phyloP scores from a whole-genome alignment of 257 asterid species.

The Verbena officinalis region DNA sequence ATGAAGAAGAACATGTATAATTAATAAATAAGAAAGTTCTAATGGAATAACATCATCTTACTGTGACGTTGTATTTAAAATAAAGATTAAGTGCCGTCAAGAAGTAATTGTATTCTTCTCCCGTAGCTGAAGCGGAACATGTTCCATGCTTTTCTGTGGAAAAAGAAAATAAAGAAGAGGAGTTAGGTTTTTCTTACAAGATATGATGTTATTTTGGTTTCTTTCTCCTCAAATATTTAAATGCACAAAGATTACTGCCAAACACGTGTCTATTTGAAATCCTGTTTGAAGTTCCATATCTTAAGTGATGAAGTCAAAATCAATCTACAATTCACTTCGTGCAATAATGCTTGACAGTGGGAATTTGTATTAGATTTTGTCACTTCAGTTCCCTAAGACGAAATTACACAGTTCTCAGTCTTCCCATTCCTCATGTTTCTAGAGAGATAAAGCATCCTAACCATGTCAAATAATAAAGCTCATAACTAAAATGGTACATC shows the following conservation, averaged over 20 bases:
- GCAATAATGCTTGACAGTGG: conserved; percentile 9
- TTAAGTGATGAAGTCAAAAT: conserved; percentile 14
- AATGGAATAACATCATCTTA: conserved; percentile 46
- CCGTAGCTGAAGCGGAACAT: conserved; percentile 66
- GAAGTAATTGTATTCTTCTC: conserved; percentile 82
- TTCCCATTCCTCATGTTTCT: neutral
- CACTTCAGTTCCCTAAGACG: conserved; percentile 15
- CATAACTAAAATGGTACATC: neutral
- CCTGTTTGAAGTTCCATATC: conserved; percentile 2
- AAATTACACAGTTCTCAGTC: too few relatives aligned
- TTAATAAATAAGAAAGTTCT: conserved; percentile 5
- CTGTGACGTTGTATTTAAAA: conserved; percentile 85
- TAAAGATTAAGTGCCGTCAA: conserved; percentile 69
- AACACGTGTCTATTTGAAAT: conserved; percentile 4
- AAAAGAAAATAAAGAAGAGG: conserved; percentile 26
- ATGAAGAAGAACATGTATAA: conserved; percentile 15
- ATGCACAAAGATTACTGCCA: conserved; percentile 10
- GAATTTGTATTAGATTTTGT: neutral
- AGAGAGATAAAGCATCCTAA: conserved; percentile 9
- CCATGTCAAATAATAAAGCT: conserved; percentile 12
- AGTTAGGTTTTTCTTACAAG: conserved; percentile 25
- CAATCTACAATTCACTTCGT: conserved; percentile 5
- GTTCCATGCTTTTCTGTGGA: conserved; percentile 94
- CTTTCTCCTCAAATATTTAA: neutral
- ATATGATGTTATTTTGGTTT: neutral